phyloP scores from a whole-genome alignment of 257 asterid genomes.

The Nicotiana paniculata region DNA sequence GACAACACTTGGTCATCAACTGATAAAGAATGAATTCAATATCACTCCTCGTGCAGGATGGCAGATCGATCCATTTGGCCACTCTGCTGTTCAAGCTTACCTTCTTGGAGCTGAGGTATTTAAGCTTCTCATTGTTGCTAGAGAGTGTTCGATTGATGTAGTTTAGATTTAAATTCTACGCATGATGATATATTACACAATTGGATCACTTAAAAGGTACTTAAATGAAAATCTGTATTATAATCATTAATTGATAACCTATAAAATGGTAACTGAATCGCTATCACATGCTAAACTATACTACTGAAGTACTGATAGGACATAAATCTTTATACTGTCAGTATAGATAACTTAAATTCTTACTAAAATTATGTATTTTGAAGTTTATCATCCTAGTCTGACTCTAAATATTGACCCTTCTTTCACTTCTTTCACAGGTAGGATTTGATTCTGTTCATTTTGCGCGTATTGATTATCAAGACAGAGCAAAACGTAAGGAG shows the following conservation, averaged over 20 bases:
- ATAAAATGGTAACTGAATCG: background rate
- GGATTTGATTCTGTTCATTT: constrained; percentile 87
- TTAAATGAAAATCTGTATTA: background rate
- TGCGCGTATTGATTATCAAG: constrained; percentile 91
- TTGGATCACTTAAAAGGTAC: background rate
- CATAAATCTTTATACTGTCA: background rate
- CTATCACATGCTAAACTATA: background rate
- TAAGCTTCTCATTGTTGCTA: background rate
- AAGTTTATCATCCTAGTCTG: background rate
- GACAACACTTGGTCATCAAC: constrained; percentile 76
- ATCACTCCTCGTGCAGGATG: constrained; percentile 92
- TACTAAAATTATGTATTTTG: background rate
- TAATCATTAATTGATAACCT: background rate
- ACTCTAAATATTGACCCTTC: background rate
- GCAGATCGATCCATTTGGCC: constrained; percentile 97
- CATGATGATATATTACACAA: background rate
- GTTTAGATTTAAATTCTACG: background rate
- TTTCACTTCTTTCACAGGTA: constrained; percentile 28
- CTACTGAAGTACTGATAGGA: background rate
- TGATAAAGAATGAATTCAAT: constrained; percentile 60
- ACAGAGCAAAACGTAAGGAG: constrained; percentile 59
- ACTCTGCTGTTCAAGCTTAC: constrained; percentile 88
- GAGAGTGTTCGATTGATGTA: background rate
- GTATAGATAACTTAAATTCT: background rate
- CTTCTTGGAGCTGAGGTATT: constrained; percentile 70